Base-by-base conservation (phyloP, 176 grass and related monocot species). In the Aechmea fasciata region DNA sequence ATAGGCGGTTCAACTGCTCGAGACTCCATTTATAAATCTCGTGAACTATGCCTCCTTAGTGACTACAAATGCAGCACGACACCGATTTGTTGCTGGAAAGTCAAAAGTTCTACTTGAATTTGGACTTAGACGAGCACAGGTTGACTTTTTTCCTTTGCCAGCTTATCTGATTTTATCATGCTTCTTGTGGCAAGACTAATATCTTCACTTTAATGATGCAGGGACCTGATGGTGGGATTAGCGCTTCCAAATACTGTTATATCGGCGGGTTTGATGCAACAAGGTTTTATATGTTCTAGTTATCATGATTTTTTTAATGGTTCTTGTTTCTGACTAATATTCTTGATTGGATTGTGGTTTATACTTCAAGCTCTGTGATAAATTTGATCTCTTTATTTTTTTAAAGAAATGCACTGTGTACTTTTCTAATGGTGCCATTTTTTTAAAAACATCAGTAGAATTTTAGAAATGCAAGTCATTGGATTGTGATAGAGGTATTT, bases 181-280 rank as follows among this genome's bases (percentile, higher is more conserved):
- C 8, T 33, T 66, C 11, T 63, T 23, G 28, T 63, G 3, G 57
- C 74, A 52, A 80, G 48, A 65, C 51, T 54, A 71, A 69, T 2
- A 13, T 73, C 50, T 24, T 48, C 17, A 52, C 69, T 73, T 71
- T 83, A 53, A 71, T 41, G 33, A 81, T 71, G n/a, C 71, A 99
- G 87, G 94, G 94, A 18, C 94, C 89, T 59, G 94, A 99, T 90
- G 94, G 94, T n/a, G 94, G 89, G 61, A 93, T 99, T 83, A 99
- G 94, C 73, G 89, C 94, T 70, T 99, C 94, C 69, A 99, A 85
- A 78, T 99, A 99, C 73, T 93, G 94, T 81, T 97, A 87, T 71
- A 85, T 99, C 59, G 94, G 94, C 65, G 94, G 89, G 61, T 99
- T 99, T 82, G 94, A 99, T 73, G 89, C 94, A 72, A 99, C 94